Base-by-base conservation (phyloP, 2,329 filamentous ascomycete species). In the Aurifilum marmelostoma region DNA sequence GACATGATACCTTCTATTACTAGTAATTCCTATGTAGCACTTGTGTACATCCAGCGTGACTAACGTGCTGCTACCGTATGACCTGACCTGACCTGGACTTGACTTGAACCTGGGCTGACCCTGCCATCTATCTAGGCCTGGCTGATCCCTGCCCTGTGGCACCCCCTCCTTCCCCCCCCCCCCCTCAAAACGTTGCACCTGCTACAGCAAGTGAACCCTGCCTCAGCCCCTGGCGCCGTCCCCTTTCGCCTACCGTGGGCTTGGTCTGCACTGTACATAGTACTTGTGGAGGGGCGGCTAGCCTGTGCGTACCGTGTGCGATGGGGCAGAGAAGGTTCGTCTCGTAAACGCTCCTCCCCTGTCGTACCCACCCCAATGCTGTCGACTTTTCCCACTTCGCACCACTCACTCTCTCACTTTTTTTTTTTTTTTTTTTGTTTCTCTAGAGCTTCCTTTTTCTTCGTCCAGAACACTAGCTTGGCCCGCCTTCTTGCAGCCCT, bases 301-400 rank as follows among this genome's bases (percentile, higher is more conserved):
- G 12, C 24, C 11, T 29, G n/a, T 54, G 24, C 12, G 50, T 54
- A 54, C 50, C 29, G n/a, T 54, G 50, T 52, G 50, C n/a, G 21
- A 27, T 52, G n/a, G n/a, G 43, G n/a, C 18, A n/a, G 43, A 47
- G 18, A 47, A 56, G 27, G 52, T 56, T 56, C 52, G 52, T 56
- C 52, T 56, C 52, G 52, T 56, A 56, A 27, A 56, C 12, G 43
- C 43, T 47, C 43, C 18, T 9, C 50, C 52, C 52, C 52, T 56
- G 52, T 56, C 52, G 52, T 29, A 54, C 12, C 52, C 52, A 29
- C 24, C 24, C 24, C 5, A 8, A 27, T 16, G 27, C 24, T 29
- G 52, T 56, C 52, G 52, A 56, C 52, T 56, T 56, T 56, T 56
- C 52, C 52, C 52, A 54, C 50, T 18, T 21, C 41, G 18, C 41